Base-by-base conservation (phyloP, 768 basidiomycete genomes). In the Tylopilus subfusipes region DNA sequence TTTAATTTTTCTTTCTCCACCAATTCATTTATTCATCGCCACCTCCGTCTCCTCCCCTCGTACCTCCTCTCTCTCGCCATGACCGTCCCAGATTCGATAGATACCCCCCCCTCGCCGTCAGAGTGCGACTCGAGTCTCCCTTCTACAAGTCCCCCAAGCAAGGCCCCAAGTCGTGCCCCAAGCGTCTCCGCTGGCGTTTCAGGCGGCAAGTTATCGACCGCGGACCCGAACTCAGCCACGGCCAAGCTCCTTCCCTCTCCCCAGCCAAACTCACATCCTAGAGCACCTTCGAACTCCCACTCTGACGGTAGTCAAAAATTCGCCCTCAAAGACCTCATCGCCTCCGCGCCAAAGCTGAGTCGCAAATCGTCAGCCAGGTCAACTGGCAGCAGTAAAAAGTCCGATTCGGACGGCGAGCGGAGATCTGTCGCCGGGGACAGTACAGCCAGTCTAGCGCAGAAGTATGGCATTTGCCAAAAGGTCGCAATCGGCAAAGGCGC, bases 401-500 rank as follows among this genome's bases (percentile, higher is more conserved):
- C 86, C 30, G 87, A 88, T 70, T 89, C 82, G 46, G 86, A 84
- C 30, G 75, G 72, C 36, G 76, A 70, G 38, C 70, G 70, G 49
- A 72, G 72, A 66, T 78, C 76, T 44, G 76, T 69, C 9, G 72
- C 72, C 1, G 82, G 78, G 4, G 84, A 81, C 38, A 81, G 78
- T 54, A 77, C 82, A 12, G 76, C 76, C 14, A 82, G 79, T 56
- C 65, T 88, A 59, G 73, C 88, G 36, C 85, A 93, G 73, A 98
- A 98, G 79, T 99, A 98, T 67, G 97, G 96, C 30, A 85, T 97
- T 13, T 98, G 95, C 71, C 93, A 95, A 76, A 93, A 92, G 75
- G 84, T 93, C 21, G 95, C 96, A 13, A 97, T 99, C 59, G 96
- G 96, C 36, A 97, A 94, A 72, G 96, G 96, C 19, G 97, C 96